These are phyloP conservation scores for Penicillium paradoxum DNA, from an alignment of 495 filamentous ascomycete genomes.

Conservation along the genomic window DNA sequence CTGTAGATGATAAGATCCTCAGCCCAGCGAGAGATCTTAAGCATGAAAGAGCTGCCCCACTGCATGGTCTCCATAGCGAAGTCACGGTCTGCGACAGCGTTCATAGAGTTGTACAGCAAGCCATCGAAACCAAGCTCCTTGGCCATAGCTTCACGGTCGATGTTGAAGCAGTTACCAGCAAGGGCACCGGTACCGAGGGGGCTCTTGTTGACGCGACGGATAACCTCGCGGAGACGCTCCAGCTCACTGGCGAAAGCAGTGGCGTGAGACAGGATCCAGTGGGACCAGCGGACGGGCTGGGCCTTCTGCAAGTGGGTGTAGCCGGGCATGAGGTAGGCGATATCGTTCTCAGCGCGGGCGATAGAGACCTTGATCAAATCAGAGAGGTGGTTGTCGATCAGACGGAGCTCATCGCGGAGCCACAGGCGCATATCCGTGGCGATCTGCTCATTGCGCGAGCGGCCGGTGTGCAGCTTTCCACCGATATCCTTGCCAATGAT, in stretches of 20 bases:
- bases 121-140: conserved; percentile 84
- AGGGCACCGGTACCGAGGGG: conserved; percentile 84
- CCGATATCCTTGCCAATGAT: conserved; percentile 81
- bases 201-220: conserved; percentile 67
- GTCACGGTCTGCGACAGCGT: conserved; percentile 78
- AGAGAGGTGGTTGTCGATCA: conserved; percentile 63
- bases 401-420: conserved; percentile 71
- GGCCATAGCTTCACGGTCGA: conserved; percentile 85
- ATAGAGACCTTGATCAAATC: conserved; percentile 69
- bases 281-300: conserved; percentile 83
- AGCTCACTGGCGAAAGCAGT: conserved; percentile 72
- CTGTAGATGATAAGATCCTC: conserved; percentile 91
- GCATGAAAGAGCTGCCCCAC: conserved; percentile 81
- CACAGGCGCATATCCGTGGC: conserved; percentile 92
- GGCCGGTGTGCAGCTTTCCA: conserved; percentile 90
- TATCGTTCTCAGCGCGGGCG: conserved; percentile 70
- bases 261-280: conserved; percentile 80
- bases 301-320: conserved; percentile 94
- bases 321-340: conserved; percentile 57
- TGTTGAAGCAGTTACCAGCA: conserved; percentile 86
- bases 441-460: conserved; percentile 90
- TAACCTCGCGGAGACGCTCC: conserved; percentile 71
- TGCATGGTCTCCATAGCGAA: conserved; percentile 89
- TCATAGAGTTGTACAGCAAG: conserved; percentile 78
- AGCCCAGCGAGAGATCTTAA: conserved; percentile 79